phyloP scores from a whole-genome alignment of 257 asterid genomes.

The Nicotiana tabacum region DNA sequence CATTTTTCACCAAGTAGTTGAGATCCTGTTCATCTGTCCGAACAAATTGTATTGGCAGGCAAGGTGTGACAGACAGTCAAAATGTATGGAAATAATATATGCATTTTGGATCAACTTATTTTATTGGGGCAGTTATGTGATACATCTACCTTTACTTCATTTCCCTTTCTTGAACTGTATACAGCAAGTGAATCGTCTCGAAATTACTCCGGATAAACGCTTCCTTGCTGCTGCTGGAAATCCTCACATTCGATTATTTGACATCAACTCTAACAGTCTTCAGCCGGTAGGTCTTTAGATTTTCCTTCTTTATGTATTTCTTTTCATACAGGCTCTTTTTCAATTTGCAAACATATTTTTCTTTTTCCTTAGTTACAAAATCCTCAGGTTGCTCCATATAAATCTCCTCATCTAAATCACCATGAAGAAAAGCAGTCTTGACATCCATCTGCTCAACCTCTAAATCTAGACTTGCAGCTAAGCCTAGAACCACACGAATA shows the following conservation, averaged over 20 bases:
- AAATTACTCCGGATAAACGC: constrained; percentile 88
- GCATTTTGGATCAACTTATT: not conserved
- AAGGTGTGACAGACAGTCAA: not conserved
- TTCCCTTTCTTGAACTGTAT: not conserved
- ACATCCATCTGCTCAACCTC: no score
- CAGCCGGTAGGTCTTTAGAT: constrained; percentile 58
- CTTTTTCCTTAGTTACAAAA: no score
- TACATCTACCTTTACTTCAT: not conserved
- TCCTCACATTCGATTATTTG: constrained; percentile 94
- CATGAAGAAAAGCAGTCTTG: no score
- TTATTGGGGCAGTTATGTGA: not conserved
- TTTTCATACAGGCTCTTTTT: not conserved
- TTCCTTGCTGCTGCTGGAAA: constrained; percentile 96
- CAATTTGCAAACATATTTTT: no score
- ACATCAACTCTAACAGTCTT: constrained; percentile 75
- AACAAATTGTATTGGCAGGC: not conserved
- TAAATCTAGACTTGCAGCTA: no score
- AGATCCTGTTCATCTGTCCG: not conserved
- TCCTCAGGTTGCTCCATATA: no score
- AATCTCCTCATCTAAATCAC: no score
- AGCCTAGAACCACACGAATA: no score
- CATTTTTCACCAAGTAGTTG: not conserved
- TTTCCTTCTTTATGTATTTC: constrained; percentile 8
- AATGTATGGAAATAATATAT: not conserved
- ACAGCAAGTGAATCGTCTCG: constrained; percentile 97